Base-by-base conservation (phyloP, 495 filamentous ascomycete species). In the Aspergillus hancockii region DNA sequence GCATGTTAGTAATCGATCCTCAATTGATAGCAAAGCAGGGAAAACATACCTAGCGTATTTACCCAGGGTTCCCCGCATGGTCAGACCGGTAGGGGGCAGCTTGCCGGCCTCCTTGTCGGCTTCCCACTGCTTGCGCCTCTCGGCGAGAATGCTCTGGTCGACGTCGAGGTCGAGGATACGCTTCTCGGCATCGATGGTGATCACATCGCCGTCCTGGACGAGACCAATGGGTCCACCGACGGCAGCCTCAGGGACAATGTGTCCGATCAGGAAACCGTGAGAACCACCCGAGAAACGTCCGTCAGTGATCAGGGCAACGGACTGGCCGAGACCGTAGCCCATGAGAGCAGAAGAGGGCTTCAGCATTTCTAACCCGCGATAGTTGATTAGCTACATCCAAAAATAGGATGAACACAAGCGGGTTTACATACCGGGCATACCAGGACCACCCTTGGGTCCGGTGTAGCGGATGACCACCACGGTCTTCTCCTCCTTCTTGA, bases 391-490 rank as follows among this genome's bases (percentile, higher is more conserved):
- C 21, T 18, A 30, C 32, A 21, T 23, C 8, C 0, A 2, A 7
- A 22, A 4, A 34, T 4, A 12, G 14, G 10, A 19, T 16, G 5
- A 12, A 14, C 16, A 18, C 16, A 23, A 25, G 5, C 0, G 28
- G 31, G 40, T 52, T n/a, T 30, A 67, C 90, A 10, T 67, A 76
- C 73, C 72, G 61, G 94, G 94, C 94, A 98, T 98, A 32, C 94
- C 94, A 5, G 94, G 94, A 0, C 93, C 94, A 67, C 94, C 94
- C 72, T 91, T 92, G 31, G 94, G 94, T 0, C 94, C 94, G 67
- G 93, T 91, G 80, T 98, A 97, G 50, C 94, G 90, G 79, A 98
- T 98, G 49, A 98, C 86, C 49, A 97, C 93, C 31, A 98, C 95
- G 0, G 90, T 95, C 80, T 97, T 98, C 75, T 98, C 93, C 60